A percentile compares a stretch with the other conserved stretches of the same genome.
Evolutionary conservation across 2,329 filamentous ascomycete species (phyloP).

Genomic region (Colletotrichum gloeosporioides): DNA sequence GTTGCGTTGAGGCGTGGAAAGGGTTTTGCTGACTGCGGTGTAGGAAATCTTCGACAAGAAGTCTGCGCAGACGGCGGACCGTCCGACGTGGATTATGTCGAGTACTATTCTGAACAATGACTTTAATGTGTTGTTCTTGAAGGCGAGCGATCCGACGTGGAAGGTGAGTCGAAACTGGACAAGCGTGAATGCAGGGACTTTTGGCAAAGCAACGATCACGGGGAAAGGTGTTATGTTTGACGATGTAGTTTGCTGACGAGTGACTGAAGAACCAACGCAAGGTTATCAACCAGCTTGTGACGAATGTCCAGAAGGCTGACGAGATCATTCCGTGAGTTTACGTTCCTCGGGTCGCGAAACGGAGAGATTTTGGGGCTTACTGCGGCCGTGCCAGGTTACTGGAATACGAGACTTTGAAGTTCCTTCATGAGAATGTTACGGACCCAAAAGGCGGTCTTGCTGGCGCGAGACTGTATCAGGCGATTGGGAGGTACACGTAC

Average conservation of each 20-base stretch:
- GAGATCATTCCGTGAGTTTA: background rate
- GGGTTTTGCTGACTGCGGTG: background rate
- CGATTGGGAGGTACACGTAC: background rate
- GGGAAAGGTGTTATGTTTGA: background rate
- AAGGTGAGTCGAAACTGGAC: background rate
- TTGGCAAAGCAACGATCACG: rapidly evolving
- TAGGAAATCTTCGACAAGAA: slow-evolving; percentile 2
- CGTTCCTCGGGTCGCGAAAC: rapidly evolving
- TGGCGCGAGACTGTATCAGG: background rate
- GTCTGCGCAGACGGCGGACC: background rate
- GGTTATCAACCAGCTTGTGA: background rate
- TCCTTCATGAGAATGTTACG: background rate
- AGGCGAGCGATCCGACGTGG: background rate
- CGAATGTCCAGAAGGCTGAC: background rate
- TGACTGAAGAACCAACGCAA: background rate
- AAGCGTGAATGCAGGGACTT: rapidly evolving
- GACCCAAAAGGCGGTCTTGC: background rate
- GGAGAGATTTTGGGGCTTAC: background rate
- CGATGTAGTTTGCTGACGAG: rapidly evolving
- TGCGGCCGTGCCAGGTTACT: background rate
- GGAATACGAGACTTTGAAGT: background rate
- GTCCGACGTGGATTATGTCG: slow-evolving; percentile 4
- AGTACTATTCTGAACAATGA: background rate
- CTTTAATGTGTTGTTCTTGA: background rate
- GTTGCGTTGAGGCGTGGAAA: background rate